These are phyloP conservation scores for Balakata baccata DNA, from an alignment of 345 rosid species.

Conservation along the genomic window DNA sequence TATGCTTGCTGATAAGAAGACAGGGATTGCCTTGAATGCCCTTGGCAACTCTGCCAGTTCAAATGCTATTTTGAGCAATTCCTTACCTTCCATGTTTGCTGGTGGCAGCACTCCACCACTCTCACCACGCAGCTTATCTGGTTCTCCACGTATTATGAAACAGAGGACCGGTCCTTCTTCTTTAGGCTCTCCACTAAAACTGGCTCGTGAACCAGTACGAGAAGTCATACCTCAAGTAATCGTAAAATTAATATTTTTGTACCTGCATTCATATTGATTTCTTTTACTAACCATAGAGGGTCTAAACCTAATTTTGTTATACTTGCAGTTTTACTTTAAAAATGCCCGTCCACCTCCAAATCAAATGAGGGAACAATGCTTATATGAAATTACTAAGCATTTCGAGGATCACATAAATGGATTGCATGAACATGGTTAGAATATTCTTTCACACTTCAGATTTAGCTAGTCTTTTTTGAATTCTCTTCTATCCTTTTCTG, in stretches of 20 bases:
- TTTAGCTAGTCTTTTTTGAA: slow-evolving; percentile 1
- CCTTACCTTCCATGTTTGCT: slow-evolving; percentile 92
- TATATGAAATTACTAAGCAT: slow-evolving; percentile 59
- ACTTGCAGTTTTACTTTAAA: slow-evolving; percentile 82
- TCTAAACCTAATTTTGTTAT: slow-evolving; percentile 15
- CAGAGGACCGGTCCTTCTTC: slow-evolving; percentile 76
- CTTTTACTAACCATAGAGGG: background rate
- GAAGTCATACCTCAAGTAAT: slow-evolving; percentile 89
- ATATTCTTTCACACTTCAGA: slow-evolving; percentile 6
- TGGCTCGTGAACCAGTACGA: slow-evolving; percentile 66
- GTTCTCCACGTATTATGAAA: slow-evolving; percentile 77
- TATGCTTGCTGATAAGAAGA: slow-evolving; percentile 69
- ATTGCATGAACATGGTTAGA: slow-evolving; percentile 62
- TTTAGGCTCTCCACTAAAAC: slow-evolving; percentile 81
- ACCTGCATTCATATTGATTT: background rate
- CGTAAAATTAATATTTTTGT: background rate
- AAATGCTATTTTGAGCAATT: slow-evolving; percentile 45
- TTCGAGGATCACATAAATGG: slow-evolving; percentile 72
- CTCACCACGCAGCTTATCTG: slow-evolving; percentile 80
- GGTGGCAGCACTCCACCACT: slow-evolving; percentile 94
- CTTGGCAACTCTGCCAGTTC: slow-evolving; percentile 59
- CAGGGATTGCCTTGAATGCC: slow-evolving; percentile 69
- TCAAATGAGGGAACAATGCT: slow-evolving; percentile 67
- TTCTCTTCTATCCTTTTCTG: background rate
- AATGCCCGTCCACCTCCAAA: slow-evolving; percentile 75